These are phyloP conservation scores for Penicillium fimorum DNA, from an alignment of 495 filamentous ascomycete species.

Conservation along the genomic window DNA sequence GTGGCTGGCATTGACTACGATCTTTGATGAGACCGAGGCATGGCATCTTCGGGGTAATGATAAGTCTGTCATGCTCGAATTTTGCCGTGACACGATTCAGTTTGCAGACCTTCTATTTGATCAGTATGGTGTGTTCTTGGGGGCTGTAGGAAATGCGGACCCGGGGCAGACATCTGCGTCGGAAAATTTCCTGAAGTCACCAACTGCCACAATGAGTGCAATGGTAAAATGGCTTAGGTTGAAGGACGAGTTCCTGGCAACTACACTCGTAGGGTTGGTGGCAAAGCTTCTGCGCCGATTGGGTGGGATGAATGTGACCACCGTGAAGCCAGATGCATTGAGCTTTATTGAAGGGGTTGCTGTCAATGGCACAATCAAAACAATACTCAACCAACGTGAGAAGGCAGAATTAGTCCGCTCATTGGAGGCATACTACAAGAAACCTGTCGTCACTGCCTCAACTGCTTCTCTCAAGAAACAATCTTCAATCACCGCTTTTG, in stretches of 20 bases:
- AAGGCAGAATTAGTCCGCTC: constrained; percentile 79
- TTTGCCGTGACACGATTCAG: constrained; percentile 90
- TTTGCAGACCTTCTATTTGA: constrained; percentile 83
- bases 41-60: constrained; percentile 72
- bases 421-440: constrained; percentile 71
- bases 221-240: constrained; percentile 83
- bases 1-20: constrained; percentile 74
- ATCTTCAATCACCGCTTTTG: constrained; percentile 65
- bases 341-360: constrained; percentile 60
- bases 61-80: constrained; percentile 77
- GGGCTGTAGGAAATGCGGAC: constrained; percentile 55
- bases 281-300: constrained; percentile 72
- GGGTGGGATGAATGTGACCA: constrained; percentile 63
- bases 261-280: constrained; percentile 65
- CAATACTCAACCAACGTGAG: constrained; percentile 71
- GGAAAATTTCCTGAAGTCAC: constrained; percentile 51
- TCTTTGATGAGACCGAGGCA: constrained; percentile 77
- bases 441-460: constrained; percentile 46
- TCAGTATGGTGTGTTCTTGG: constrained; percentile 74
- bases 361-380: constrained; percentile 58
- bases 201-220: constrained; percentile 60
- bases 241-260: constrained; percentile 78
- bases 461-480: constrained; percentile 58
- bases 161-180: constrained; percentile 41
- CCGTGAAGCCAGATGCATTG: constrained; percentile 59